Percentiles rank a stretch among this genome's conserved stretches.
Evolutionary conservation across 139 green algal genomes (phyloP).

Genomic region (Chlorella vulgaris): DNA sequence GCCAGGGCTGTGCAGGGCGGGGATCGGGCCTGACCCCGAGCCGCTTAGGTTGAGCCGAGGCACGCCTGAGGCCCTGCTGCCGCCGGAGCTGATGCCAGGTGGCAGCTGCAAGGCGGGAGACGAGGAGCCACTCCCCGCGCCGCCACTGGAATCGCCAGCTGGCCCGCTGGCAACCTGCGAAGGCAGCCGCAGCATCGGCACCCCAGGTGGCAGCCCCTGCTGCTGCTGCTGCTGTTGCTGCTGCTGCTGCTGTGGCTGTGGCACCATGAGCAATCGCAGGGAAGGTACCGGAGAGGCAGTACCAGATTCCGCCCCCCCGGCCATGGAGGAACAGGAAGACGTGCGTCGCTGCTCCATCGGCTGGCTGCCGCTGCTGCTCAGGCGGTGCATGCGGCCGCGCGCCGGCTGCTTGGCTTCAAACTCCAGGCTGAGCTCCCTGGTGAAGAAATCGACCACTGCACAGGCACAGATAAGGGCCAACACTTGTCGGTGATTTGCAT

Average conservation of each 20-base stretch:
- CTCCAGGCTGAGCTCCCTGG: conserved; percentile 59
- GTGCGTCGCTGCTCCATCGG: conserved; percentile 27
- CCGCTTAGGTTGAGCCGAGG: conserved; percentile 20
- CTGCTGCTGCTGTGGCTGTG: no score
- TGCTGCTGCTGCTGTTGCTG: not conserved
- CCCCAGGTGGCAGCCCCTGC: not conserved
- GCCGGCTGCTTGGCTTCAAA: conserved; percentile 41
- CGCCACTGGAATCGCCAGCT: not conserved
- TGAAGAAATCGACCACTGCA: conserved; percentile 57
- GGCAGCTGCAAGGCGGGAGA: conserved; percentile 12
- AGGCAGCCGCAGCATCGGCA: conserved; percentile 28
- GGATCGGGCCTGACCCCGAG: no score
- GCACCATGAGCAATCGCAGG: not conserved
- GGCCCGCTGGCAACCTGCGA: not conserved
- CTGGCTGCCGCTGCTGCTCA: conserved; percentile 23
- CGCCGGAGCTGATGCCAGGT: not conserved
- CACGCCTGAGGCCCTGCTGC: not conserved
- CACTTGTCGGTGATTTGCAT: not conserved
- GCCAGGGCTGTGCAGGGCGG: conserved; percentile 21
- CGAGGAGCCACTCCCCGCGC: not conserved
- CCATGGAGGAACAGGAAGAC: not conserved
- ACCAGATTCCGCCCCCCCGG: conserved; percentile 1
- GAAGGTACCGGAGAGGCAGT: not conserved
- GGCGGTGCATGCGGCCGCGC: conserved; percentile 27
- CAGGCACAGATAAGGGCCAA: not conserved